phyloP scores from a whole-genome alignment of 2,329 filamentous ascomycete genomes.

The Hirsutella thompsonii region DNA sequence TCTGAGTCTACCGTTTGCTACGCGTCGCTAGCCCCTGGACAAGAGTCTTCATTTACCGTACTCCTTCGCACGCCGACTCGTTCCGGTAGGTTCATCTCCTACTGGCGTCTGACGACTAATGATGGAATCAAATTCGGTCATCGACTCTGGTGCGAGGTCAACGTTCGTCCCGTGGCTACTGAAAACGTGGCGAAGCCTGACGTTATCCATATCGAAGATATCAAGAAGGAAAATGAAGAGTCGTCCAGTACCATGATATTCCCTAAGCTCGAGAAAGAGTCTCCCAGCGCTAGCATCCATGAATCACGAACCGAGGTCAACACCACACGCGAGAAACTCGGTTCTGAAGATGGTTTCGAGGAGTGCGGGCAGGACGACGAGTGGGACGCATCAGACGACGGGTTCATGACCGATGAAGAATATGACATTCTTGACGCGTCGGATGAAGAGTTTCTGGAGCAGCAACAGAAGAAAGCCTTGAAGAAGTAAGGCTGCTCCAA shows the following conservation, averaged over 20 bases:
- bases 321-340: constrained; percentile 38
- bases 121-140: constrained; percentile 80
- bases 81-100: constrained; percentile 73
- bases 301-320: constrained; percentile 47
- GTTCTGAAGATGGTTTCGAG: constrained; percentile 27
- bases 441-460: constrained; percentile 66
- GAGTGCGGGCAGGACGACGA: constrained; percentile 45
- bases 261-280: constrained; percentile 91
- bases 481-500: constrained; percentile 18
- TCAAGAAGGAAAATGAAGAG: constrained; percentile 15
- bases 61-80: constrained; percentile 69
- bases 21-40: constrained; percentile 55
- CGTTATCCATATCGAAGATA: constrained; percentile 7
- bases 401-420: constrained; percentile 92
- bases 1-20: constrained; percentile 72
- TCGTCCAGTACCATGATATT: constrained; percentile 75
- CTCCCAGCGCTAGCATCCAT: constrained; percentile 68
- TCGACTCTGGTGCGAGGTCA: constrained; percentile 88
- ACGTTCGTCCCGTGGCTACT: constrained; percentile 38
- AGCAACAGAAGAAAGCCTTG: constrained; percentile 30
- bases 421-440: constrained; percentile 95
- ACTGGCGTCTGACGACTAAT: constrained; percentile 83
- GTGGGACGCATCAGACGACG: constrained; percentile 52
- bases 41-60: constrained; percentile 71
- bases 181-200: constrained; percentile 13